Evolutionary conservation across 108 stramenopile species (phyloP).

Genomic region (Aurantiochytrium sp.): DNA sequence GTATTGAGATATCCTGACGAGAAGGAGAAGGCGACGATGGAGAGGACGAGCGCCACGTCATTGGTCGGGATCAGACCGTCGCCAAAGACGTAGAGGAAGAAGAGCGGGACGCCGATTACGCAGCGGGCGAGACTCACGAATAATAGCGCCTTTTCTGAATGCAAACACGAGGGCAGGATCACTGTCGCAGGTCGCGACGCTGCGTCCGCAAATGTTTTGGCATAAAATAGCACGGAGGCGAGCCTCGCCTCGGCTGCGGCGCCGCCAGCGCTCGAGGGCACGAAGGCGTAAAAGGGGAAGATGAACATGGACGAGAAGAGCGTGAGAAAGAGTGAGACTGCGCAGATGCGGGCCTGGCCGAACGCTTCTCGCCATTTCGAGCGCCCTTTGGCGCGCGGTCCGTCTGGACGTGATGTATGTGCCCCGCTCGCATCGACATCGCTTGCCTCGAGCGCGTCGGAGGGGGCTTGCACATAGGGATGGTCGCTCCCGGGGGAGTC

Average conservation of each 20-base stretch:
- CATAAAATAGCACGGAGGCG: background rate
- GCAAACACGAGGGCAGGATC: background rate
- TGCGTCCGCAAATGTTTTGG: background rate
- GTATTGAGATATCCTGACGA: background rate
- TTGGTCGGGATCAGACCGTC: background rate
- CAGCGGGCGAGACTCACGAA: background rate
- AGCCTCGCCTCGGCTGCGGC: background rate
- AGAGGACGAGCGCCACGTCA: background rate
- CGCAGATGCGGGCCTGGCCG: background rate
- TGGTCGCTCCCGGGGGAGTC: too few relatives aligned
- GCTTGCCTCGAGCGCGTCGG: too few relatives aligned
- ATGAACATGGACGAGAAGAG: background rate
- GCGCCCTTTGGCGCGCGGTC: background rate
- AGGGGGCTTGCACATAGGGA: too few relatives aligned
- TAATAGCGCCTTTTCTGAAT: background rate
- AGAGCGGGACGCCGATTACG: background rate
- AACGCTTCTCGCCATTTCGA: background rate
- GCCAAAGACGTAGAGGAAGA: background rate
- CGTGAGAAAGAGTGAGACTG: background rate
- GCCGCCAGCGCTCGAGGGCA: background rate
- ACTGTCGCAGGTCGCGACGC: background rate
- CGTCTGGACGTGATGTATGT: background rate
- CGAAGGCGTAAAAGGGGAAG: slow-evolving; percentile 9
- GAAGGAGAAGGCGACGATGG: background rate
- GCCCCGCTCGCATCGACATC: too few relatives aligned